Evolutionary conservation across 2,329 filamentous ascomycete species (phyloP), one percentile per base, ranked within the genome.

Genomic region (Kalaharituber pfeilii): DNA sequence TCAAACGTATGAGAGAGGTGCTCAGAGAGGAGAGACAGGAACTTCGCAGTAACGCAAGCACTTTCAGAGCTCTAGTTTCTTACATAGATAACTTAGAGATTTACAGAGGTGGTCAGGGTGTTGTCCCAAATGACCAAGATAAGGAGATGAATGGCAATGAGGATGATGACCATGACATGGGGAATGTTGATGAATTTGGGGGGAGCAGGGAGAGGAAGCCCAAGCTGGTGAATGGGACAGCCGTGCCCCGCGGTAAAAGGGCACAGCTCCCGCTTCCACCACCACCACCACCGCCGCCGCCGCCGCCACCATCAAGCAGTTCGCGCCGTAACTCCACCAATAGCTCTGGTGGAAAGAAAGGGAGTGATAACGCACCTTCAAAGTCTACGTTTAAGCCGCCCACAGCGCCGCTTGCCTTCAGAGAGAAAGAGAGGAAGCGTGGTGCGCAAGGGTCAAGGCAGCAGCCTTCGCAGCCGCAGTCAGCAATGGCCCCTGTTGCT

Each of bases 1-100:
- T 68, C 25, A 63, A 66, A 39, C 56, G 59, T 9, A 62, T 69
- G 62, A 63, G 67, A 20, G 49, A 57, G 7, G 64, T 62, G 28
- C 53, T 69, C 9, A 62, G 67, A 13, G 44, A 58, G 15, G 54
- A 64, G 4, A 63, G 66, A 20, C 66, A 66, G 52, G 67, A 69
- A 51, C 56, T 69, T 5, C 60, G 67, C 9, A 58, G 67, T 6
- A 68, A 68, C 42, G 60, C 61, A 4, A 60, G 60, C 36, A 68
- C 67, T 33, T 68, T 66, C 65, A 50, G 54, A 22, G 62, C 62
- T 3, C 51, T 64, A 6, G 67, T 66, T 61, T 56, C 62, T 11
- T 67, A 62, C 42, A 65, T 68, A 15, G 59, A 61, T 13, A 50
- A 58, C 6, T 49, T 60, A 11, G 56, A 60, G 15, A 25, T n/a